A percentile compares a stretch with the other conserved stretches of the same genome.
These are phyloP conservation scores for Rutstroemia sp. DNA, from an alignment of 2,329 filamentous ascomycete genomes.

Conservation along the genomic window DNA sequence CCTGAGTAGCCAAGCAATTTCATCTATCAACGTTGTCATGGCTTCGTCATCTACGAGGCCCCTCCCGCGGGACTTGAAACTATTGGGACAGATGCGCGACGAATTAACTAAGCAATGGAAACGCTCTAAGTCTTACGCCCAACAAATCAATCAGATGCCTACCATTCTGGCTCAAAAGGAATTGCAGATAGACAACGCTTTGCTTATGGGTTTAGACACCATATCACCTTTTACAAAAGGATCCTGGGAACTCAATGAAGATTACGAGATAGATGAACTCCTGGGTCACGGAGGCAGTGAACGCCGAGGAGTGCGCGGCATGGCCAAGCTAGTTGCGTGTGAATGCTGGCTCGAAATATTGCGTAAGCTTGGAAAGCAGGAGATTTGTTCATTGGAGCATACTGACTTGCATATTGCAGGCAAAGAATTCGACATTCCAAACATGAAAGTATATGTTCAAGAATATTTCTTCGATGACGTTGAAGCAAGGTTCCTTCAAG, in stretches of 20 bases:
- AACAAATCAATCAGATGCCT: background rate
- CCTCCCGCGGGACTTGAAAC: background rate
- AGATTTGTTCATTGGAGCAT: background rate
- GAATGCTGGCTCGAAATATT: background rate
- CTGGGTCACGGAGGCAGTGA: background rate
- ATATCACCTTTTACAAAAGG: background rate
- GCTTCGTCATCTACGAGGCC: background rate
- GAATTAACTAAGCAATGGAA: background rate
- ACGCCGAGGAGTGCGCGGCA: background rate
- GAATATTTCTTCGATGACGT: background rate
- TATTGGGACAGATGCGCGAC: background rate
- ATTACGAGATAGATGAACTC: background rate
- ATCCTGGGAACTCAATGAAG: background rate
- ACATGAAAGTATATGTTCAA: background rate
- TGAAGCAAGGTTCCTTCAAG: background rate
- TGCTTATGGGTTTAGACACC: background rate
- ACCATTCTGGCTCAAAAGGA: background rate
- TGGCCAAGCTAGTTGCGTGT: background rate
- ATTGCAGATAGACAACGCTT: background rate
- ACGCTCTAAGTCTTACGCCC: background rate
- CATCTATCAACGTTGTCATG: background rate
- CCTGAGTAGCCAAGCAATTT: no score
- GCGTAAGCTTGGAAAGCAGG: background rate
- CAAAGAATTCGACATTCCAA: background rate
- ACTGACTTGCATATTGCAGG: background rate